phyloP scores from a whole-genome alignment of 140 eudicot species.

The Bidens hawaiensis region DNA sequence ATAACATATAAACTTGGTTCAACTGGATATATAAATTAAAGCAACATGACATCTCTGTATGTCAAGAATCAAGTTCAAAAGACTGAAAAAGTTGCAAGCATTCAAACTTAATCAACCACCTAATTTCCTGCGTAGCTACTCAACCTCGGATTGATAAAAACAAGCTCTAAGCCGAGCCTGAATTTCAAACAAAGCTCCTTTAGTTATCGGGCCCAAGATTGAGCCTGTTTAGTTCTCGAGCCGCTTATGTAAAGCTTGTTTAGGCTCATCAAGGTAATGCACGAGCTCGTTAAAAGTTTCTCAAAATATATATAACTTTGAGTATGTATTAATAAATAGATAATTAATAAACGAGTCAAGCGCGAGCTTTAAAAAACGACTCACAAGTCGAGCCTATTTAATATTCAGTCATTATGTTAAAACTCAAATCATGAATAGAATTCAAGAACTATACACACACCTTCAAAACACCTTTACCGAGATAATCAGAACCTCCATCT shows the following conservation, averaged over 20 bases:
- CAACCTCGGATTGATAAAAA: too few species aligned
- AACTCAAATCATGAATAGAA: not conserved
- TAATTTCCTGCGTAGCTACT: not conserved
- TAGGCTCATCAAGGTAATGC: too few species aligned
- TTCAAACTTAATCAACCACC: not conserved
- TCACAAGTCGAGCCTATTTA: not conserved
- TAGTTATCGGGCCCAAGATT: too few species aligned
- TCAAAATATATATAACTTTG: too few species aligned
- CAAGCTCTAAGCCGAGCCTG: too few species aligned
- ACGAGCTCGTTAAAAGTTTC: too few species aligned
- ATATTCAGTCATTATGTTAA: not conserved
- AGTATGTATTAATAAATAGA: too few species aligned
- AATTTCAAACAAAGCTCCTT: too few species aligned
- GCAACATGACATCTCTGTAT: not conserved
- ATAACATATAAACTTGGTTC: not conserved
- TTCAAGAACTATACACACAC: slow-evolving; percentile 13
- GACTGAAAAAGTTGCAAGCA: not conserved
- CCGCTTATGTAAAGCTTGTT: too few species aligned
- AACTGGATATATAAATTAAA: not conserved
- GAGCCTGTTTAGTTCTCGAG: too few species aligned
- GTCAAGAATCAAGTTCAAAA: not conserved
- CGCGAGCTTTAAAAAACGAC: too few species aligned
- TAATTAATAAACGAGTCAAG: too few species aligned
- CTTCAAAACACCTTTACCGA: slow-evolving; percentile 58
- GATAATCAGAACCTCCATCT: slow-evolving; percentile 59